A percentile compares a stretch with the other conserved stretches of the same genome.
These are phyloP conservation scores for Nothopassalora personata DNA, from an alignment of 2,329 filamentous ascomycete genomes.

Conservation along the genomic window DNA sequence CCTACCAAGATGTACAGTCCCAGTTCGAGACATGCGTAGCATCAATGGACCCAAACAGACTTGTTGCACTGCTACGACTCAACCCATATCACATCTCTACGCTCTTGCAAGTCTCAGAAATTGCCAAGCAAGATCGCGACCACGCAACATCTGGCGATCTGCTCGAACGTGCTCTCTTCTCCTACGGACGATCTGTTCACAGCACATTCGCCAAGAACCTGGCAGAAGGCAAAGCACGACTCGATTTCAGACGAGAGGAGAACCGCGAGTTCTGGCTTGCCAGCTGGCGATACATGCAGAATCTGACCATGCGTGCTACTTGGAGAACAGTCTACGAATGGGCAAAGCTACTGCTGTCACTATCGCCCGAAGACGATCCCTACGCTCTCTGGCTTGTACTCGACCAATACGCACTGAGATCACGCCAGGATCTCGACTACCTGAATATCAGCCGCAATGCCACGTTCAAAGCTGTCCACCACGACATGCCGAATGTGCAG, in stretches of 20 bases:
- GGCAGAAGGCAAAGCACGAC: slow-evolving; percentile 68
- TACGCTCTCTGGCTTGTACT: slow-evolving; percentile 77
- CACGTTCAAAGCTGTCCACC: slow-evolving; percentile 45
- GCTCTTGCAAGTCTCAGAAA: slow-evolving; percentile 86
- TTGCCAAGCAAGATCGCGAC: slow-evolving; percentile 87
- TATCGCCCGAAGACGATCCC: slow-evolving; percentile 69
- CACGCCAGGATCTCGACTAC: slow-evolving; percentile 70
- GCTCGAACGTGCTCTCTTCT: slow-evolving; percentile 84
- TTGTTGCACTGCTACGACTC: slow-evolving; percentile 68
- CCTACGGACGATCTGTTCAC: slow-evolving; percentile 82
- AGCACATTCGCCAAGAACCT: slow-evolving; percentile 75
- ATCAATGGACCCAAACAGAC: slow-evolving; percentile 73
- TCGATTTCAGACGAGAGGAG: slow-evolving; percentile 76
- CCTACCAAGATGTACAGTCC: slow-evolving; percentile 69
- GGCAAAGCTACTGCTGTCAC: slow-evolving; percentile 73
- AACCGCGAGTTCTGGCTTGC: slow-evolving; percentile 92
- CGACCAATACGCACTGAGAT: slow-evolving; percentile 78
- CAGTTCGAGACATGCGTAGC: slow-evolving; percentile 77
- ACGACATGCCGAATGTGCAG: slow-evolving; percentile 62
- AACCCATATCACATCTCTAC: slow-evolving; percentile 90
- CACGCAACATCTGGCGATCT: slow-evolving; percentile 80
- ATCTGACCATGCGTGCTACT: slow-evolving; percentile 82
- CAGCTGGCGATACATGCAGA: slow-evolving; percentile 81
- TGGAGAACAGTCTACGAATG: slow-evolving; percentile 91
- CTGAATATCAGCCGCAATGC: slow-evolving; percentile 59